Percentiles rank a stretch among this genome's conserved stretches.
Conservation (phyloP, 2,329 filamentous ascomycete species). For the Trichoderma sp. region DNA sequence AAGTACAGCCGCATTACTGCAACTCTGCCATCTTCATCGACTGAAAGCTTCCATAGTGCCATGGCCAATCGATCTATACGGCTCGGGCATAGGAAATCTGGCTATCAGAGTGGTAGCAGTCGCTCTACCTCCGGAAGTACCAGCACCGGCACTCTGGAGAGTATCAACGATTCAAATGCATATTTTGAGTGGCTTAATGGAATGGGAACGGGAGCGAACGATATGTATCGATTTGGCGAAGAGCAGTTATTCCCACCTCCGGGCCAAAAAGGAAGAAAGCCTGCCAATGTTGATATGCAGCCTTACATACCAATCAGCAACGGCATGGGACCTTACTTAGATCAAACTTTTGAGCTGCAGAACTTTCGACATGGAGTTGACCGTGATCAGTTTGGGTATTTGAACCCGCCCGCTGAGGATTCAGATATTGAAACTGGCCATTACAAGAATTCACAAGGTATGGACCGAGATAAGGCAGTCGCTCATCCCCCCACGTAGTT, state of each 20-base stretch:
- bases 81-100: not conserved
- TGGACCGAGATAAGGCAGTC: not conserved
- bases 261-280: conserved; percentile 27
- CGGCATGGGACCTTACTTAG: conserved; percentile 18
- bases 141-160: conserved; percentile 21
- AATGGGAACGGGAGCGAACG: conserved; percentile 22
- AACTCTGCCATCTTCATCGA: not conserved
- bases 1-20: conserved; percentile 21
- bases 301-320: conserved; percentile 35
- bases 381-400: conserved; percentile 20
- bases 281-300: conserved; percentile 43
- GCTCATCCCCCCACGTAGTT: not conserved
- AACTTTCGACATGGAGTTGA: conserved; percentile 36
- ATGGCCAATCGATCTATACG: not conserved
- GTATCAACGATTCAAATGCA: conserved; percentile 26
- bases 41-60: not conserved
- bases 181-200: conserved; percentile 32
- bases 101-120: not conserved
- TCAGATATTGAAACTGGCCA: conserved; percentile 33
- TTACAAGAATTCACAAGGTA: conserved; percentile 25
- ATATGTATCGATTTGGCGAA: not conserved
- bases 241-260: conserved; percentile 17
- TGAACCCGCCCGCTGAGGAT: conserved; percentile 45
- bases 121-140: conserved; percentile 12
- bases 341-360: conserved; percentile 19